Evolutionary conservation across 2,329 filamentous ascomycete species (phyloP), one percentile per base, ranked within the genome.

Genomic region (Oidium heveae): DNA sequence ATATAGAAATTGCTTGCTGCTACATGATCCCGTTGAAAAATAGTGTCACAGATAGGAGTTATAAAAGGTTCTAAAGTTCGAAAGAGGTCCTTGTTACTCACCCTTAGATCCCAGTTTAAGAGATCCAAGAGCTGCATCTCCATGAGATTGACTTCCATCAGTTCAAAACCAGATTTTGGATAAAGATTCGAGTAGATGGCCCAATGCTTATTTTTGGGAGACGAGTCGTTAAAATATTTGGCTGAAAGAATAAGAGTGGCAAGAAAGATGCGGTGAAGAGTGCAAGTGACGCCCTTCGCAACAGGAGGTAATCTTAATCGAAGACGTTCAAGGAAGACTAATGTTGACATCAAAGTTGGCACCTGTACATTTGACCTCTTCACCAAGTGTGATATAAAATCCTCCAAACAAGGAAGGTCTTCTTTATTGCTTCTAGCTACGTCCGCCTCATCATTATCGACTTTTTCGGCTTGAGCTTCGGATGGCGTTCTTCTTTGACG

Each of bases 161-260:
- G 76, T 63, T 81, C 89, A 74, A 98, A 96, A 62, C 87, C 85
- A 64, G 96, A 98, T 64, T 74, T 77, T 65, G 71, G 74, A 58
- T 62, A 66, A 61, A 94, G 81, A 63, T 81, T 72, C 57, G 84
- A 94, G 74, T 96, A 98, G 63, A 80, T 82, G 60, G 91, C 88
- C 91, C 91, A 98, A 75, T 98, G 91, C 80, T 96, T 96, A 78
- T 98, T 98, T 80, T 96, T 96, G 59, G 91, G 91, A 13, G 87
- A 95, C 58, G 87, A 94, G 74, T 96, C 91, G 68, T 98, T 96
- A 62, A 96, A 77, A 68, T 95, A 95, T 80, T 98, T 98, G 62
- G 91, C 89, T 1, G 91, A 80, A 49, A 82, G 74, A 65, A 91
- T 91, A 60, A 89, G 79, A 16, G 84, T 74, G 44, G 86, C 89